phyloP scores from a whole-genome alignment of 1,139 yeast species.

The Suhomyces panamericanus region DNA sequence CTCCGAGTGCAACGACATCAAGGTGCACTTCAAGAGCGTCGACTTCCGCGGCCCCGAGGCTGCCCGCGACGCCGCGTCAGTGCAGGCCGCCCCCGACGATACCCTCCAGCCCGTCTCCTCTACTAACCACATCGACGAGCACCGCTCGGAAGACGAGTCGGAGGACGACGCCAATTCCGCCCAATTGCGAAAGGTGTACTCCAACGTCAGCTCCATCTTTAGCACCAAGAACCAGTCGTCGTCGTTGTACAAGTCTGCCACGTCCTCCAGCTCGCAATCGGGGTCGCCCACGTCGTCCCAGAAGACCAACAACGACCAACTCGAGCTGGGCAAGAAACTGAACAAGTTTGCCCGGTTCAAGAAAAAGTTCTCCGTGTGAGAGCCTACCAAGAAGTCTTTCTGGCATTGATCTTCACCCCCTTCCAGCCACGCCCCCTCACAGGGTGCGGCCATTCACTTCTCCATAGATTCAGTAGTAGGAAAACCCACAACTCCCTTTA shows the following conservation, averaged over 20 bases:
- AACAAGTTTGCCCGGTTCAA: conserved; percentile 14
- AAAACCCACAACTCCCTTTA: no score
- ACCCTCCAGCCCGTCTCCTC: neutral
- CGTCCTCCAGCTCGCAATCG: conserved; percentile 5
- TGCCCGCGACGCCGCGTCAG: neutral
- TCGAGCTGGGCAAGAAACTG: conserved; percentile 2
- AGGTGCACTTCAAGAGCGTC: conserved; percentile 13
- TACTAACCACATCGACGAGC: conserved; percentile 5
- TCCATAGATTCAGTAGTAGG: neutral
- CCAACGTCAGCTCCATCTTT: conserved; percentile 26
- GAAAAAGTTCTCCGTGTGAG: conserved; percentile 13
- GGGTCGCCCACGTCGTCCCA: conserved; percentile 3
- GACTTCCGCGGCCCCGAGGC: conserved; percentile 11
- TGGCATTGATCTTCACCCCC: neutral
- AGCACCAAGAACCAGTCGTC: conserved; percentile 16
- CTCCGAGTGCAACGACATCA: conserved; percentile 11
- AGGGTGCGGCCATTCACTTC: conserved; percentile 1
- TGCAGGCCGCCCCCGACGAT: conserved; percentile 1
- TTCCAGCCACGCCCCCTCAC: neutral
- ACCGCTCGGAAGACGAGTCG: conserved; percentile 7
- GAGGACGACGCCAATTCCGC: conserved; percentile 5
- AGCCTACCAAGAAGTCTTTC: neutral
- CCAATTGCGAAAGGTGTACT: conserved; percentile 18
- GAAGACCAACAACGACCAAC: neutral
- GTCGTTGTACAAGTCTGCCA: conserved; percentile 4